Percentiles rank a stretch among this genome's conserved stretches.
phyloP scores from a whole-genome alignment of 73 alveolate species.

The Paramecium octaurelia region DNA sequence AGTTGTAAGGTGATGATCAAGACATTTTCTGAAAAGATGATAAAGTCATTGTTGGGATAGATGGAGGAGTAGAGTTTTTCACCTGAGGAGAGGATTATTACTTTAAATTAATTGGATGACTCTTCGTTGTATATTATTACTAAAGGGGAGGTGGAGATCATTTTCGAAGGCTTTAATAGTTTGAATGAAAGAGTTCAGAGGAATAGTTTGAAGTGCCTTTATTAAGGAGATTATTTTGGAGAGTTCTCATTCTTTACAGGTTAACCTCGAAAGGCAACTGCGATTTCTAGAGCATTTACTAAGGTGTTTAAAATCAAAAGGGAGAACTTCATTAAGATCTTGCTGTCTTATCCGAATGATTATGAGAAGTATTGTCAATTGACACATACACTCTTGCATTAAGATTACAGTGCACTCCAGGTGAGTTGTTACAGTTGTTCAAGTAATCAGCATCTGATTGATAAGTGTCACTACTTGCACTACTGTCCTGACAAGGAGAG shows the following conservation, averaged over 20 bases:
- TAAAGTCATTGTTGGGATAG: constrained; percentile 61
- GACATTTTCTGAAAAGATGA: constrained; percentile 64
- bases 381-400: constrained; percentile 51
- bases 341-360: constrained; percentile 68
- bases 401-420: constrained; percentile 48
- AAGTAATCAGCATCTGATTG: constrained; percentile 66
- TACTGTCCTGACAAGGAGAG: constrained; percentile 33
- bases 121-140: constrained; percentile 71
- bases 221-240: constrained; percentile 77
- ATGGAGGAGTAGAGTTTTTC: constrained; percentile 72
- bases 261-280: constrained; percentile 76
- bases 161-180: constrained; percentile 63
- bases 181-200: constrained; percentile 10
- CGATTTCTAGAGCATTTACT: constrained; percentile 76
- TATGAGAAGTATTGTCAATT: constrained; percentile 58
- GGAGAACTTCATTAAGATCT: constrained; percentile 60
- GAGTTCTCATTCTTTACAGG: constrained; percentile 83
- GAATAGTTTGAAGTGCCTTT: constrained; percentile 66
- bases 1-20: constrained; percentile 67
- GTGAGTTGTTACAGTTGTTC: constrained; percentile 78
- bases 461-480: constrained; percentile 35
- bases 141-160: constrained; percentile 76
- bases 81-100: constrained; percentile 76
- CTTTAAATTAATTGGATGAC: constrained; percentile 72
- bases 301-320: constrained; percentile 65